A percentile compares a stretch with the other conserved stretches of the same genome.
These are phyloP conservation scores for Sclerotinia subarctica DNA, from an alignment of 2,329 filamentous ascomycete species.

Conservation along the genomic window DNA sequence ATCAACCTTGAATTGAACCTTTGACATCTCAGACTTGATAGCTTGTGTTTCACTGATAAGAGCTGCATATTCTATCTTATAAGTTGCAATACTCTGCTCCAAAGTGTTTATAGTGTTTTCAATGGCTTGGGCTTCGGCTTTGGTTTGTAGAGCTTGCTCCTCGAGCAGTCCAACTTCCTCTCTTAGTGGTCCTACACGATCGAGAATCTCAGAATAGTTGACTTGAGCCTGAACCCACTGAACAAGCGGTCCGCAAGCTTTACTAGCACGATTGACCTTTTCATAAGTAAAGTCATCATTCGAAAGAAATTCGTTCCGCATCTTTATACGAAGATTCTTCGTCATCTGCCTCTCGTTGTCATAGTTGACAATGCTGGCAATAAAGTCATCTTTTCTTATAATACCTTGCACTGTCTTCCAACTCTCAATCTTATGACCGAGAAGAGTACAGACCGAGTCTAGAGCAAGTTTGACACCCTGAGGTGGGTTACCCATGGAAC, in stretches of 20 bases:
- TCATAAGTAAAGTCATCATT: slow-evolving; percentile 96
- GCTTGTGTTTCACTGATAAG: slow-evolving; percentile 96
- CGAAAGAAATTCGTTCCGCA: slow-evolving; percentile 88
- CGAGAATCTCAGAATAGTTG: slow-evolving; percentile 94
- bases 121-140: slow-evolving; percentile 88
- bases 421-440: slow-evolving; percentile 83
- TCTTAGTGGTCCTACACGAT: slow-evolving; percentile 86
- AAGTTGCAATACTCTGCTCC: slow-evolving; percentile 86
- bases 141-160: slow-evolving; percentile 84
- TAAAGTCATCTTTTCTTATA: slow-evolving; percentile 91
- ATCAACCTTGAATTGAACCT: slow-evolving; percentile 97
- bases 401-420: slow-evolving; percentile 92
- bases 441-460: slow-evolving; percentile 91
- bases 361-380: slow-evolving; percentile 95
- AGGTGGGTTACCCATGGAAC: slow-evolving; percentile 93
- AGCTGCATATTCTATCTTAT: slow-evolving; percentile 93
- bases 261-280: slow-evolving; percentile 91
- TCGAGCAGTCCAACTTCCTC: slow-evolving; percentile 86
- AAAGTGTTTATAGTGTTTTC: slow-evolving; percentile 81
- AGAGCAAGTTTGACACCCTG: slow-evolving; percentile 86
- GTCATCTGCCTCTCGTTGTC: slow-evolving; percentile 97
- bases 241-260: slow-evolving; percentile 92
- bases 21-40: slow-evolving; percentile 95
- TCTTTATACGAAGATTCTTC: slow-evolving; percentile 72
- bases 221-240: slow-evolving; percentile 98